Percentiles rank a stretch among this genome's conserved stretches.
Evolutionary conservation across 2,329 filamentous ascomycete genomes (phyloP).

Genomic region (Neofusicoccum laricinum): DNA sequence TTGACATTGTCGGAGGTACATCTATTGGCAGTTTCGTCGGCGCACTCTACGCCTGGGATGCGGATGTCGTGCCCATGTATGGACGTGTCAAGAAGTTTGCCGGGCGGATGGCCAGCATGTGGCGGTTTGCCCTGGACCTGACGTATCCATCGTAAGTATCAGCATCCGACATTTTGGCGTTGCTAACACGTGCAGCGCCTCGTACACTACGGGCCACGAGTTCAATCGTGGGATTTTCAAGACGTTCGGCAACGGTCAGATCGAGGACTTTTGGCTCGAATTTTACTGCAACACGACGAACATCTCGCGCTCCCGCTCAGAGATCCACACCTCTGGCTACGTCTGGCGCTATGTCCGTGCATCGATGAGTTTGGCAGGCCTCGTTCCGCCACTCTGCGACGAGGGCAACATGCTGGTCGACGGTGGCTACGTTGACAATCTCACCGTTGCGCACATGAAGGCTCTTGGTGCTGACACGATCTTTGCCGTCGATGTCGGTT

Average conservation of each 20-base stretch:
- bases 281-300: conserved; percentile 99
- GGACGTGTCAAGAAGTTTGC: conserved; percentile 96
- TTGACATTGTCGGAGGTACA: conserved; percentile 92
- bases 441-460: conserved; percentile 97
- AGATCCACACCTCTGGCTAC: conserved; percentile 94
- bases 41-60: conserved; percentile 90
- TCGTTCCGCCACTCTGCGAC: conserved; percentile 91
- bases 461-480: conserved; percentile 88
- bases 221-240: conserved; percentile 99
- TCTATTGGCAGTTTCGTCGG: conserved; percentile 97
- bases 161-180: neutral
- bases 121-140: conserved; percentile 94
- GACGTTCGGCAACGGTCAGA: conserved; percentile 92
- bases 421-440: conserved; percentile 94
- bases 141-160: conserved; percentile 77
- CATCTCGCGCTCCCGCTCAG: conserved; percentile 86
- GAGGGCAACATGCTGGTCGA: conserved; percentile 96
- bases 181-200: conserved; percentile 51
- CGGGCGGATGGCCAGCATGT: conserved; percentile 97
- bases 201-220: conserved; percentile 96
- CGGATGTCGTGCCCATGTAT: conserved; percentile 95
- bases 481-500: conserved; percentile 92
- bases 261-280: conserved; percentile 98
- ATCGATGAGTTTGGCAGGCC: conserved; percentile 91
- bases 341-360: conserved; percentile 96